Evolutionary conservation across 371 early-diverging fungal species (phyloP).

Genomic region (Haplosporangium sp.): DNA sequence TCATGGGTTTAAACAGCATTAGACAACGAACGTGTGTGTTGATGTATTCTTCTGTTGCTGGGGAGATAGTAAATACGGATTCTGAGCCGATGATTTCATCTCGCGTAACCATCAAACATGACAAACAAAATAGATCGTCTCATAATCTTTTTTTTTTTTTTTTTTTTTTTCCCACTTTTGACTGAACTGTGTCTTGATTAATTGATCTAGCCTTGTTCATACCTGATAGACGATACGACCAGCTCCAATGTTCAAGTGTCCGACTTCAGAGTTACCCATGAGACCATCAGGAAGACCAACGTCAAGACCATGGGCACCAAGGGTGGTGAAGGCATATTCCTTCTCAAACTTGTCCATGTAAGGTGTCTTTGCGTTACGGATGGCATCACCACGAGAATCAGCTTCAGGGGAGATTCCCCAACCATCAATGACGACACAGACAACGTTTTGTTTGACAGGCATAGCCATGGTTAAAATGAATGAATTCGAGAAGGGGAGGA

Average conservation of each 20-base stretch:
- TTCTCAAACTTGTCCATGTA: conserved; percentile 88
- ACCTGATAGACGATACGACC: conserved; percentile 99
- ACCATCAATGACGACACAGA: conserved; percentile 92
- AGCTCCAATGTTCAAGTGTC: conserved; percentile 99
- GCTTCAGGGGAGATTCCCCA: conserved; percentile 91
- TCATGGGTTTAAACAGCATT: background rate
- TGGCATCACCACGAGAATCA: conserved; percentile 90
- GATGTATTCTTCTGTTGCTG: background rate
- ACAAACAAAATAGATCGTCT: background rate
- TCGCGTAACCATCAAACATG: conserved; percentile 15
- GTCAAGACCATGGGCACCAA: conserved; percentile 96
- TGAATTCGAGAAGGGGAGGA: background rate
- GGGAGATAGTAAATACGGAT: background rate
- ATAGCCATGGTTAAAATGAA: conserved; percentile 15
- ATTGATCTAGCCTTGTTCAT: background rate
- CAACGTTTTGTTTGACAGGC: conserved; percentile 68
- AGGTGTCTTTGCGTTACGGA: conserved; percentile 93
- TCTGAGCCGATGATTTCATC: conserved; percentile 32
- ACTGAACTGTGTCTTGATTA: background rate
- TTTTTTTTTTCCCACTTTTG: too few relatives aligned
- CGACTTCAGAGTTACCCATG: conserved; percentile 99
- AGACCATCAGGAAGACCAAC: conserved; percentile 98
- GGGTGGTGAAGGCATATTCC: conserved; percentile 77
- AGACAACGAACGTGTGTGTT: too few relatives aligned
- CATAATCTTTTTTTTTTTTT: too few relatives aligned